These are phyloP conservation scores for Rhytidhysteron rufulum DNA, from an alignment of 2,329 filamentous ascomycete genomes.

Conservation along the genomic window DNA sequence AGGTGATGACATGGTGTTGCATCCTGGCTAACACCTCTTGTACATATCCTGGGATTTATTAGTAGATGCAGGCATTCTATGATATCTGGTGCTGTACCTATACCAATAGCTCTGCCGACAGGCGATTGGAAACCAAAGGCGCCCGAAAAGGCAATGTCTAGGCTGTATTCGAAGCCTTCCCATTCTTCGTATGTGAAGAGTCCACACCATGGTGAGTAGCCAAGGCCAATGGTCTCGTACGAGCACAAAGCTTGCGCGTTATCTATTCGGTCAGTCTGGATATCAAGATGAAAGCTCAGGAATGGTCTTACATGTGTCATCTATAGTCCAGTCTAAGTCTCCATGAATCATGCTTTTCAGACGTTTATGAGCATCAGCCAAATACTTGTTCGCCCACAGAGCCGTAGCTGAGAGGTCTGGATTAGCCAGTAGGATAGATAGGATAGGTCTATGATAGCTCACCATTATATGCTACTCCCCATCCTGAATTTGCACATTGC, in stretches of 20 bases:
- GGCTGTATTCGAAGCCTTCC: constrained; percentile 66
- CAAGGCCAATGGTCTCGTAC: constrained; percentile 74
- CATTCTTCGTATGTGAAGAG: constrained; percentile 75
- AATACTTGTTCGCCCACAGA: constrained; percentile 63
- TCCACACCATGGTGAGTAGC: constrained; percentile 69
- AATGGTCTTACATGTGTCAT: constrained; percentile 25
- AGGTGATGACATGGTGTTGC: constrained; percentile 55
- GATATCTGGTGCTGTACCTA: too few species aligned
- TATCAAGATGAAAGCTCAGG: not conserved
- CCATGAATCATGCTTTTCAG: constrained; percentile 51
- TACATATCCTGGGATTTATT: constrained; percentile 43
- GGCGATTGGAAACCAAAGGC: constrained; percentile 61
- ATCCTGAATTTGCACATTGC: constrained; percentile 60
- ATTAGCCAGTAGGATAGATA: not conserved
- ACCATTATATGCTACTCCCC: constrained; percentile 47
- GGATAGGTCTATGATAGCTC: constrained; percentile 10
- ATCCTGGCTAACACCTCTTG: constrained; percentile 70
- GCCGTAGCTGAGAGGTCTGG: constrained; percentile 43
- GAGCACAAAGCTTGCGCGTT: constrained; percentile 71
- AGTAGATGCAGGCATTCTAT: too few species aligned
- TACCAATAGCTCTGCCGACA: constrained; percentile 66
- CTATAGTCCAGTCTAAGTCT: constrained; percentile 31
- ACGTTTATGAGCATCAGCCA: constrained; percentile 60
- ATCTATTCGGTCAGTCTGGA: constrained; percentile 36
- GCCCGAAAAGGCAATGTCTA: constrained; percentile 64